Evolutionary conservation across 768 basidiomycete genomes (phyloP), one percentile per base, ranked within the genome.

Genomic region (Obba rivulosa): DNA sequence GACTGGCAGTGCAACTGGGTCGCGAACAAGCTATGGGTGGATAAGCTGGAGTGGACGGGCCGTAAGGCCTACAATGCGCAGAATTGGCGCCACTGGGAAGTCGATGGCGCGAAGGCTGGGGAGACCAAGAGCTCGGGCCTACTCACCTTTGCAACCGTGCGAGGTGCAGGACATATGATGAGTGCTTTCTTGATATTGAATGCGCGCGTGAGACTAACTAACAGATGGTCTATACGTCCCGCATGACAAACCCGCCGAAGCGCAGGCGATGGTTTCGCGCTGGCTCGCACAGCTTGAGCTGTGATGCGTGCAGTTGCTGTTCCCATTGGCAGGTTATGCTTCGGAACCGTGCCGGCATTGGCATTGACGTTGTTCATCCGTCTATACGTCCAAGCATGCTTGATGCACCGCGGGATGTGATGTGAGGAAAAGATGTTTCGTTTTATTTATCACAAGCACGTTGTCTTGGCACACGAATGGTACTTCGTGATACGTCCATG

Each of bases 1-100:
- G 84, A 87, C 57, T 87, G 84, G 83, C 83, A 83, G 52, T 89
- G 86, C 60, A 87, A 88, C 60, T 86, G 80, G 79, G 66, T 87
- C 23, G 81, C 83, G 14, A 92, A 91, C 65, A 79, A 79, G 58
- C 70, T 79, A 36, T 91, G 89, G 89, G 78, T 83, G 7, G 77
- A 87, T 43, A 69, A 75, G 50, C 69, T 92, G 43, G 77, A 83
- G 45, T 91, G 90, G 90, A 77, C 75, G 40, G 85, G 85, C 2
- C 65, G 72, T 41, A 69, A 70, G 35, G 74, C 58, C 5, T 90
- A 83, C 63, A 63, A 61, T 2, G 59, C 54, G 14, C 69, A 70
- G 14, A 65, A 71, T 21, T 75, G 80, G 70, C 69, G 73, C 21
- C 72, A 82, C 18, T 91, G 89, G 88, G 56, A 57, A 0, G 75